Evolutionary conservation across 352 stramenopile species (phyloP).

Genomic region (Elongisporangium senticosum): DNA sequence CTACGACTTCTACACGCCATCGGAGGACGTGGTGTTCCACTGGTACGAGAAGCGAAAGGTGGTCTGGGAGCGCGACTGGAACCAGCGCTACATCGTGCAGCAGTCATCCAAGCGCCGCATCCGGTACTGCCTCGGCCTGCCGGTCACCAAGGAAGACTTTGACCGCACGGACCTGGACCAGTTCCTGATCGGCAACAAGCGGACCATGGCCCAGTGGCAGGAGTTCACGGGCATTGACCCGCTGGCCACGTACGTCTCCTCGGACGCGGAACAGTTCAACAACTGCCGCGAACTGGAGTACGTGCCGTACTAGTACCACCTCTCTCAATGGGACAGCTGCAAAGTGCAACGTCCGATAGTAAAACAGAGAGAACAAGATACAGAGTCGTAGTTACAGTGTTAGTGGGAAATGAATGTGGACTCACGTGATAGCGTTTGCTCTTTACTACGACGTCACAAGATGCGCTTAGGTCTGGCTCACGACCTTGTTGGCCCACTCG

Average conservation of each 20-base stretch:
- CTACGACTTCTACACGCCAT: slow-evolving; percentile 79
- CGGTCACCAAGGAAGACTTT: slow-evolving; percentile 62
- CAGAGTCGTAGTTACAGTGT: not conserved
- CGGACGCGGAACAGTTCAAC: slow-evolving; percentile 55
- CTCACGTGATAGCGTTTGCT: not conserved
- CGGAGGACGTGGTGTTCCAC: slow-evolving; percentile 69
- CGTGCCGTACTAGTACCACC: slow-evolving; percentile 37
- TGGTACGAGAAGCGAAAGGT: slow-evolving; percentile 82
- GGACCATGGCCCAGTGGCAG: slow-evolving; percentile 71
- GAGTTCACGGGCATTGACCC: slow-evolving; percentile 79
- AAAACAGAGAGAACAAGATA: not conserved
- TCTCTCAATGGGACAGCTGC: no score
- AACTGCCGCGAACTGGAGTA: slow-evolving; percentile 69
- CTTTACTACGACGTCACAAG: not conserved
- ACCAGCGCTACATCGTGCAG: slow-evolving; percentile 56
- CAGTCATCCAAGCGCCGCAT: slow-evolving; percentile 70
- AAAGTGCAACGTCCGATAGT: not conserved
- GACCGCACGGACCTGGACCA: slow-evolving; percentile 67
- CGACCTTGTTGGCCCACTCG: slow-evolving; percentile 31
- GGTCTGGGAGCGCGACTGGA: slow-evolving; percentile 79
- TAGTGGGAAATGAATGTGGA: not conserved
- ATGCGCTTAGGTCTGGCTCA: slow-evolving; percentile 2
- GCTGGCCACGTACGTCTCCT: slow-evolving; percentile 45
- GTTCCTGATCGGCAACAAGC: slow-evolving; percentile 65
- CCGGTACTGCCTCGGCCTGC: slow-evolving; percentile 50